Percentiles rank a stretch among this genome's conserved stretches.
Conservation (phyloP, 305 asterid genomes). For the Fraxinus latifolia region DNA sequence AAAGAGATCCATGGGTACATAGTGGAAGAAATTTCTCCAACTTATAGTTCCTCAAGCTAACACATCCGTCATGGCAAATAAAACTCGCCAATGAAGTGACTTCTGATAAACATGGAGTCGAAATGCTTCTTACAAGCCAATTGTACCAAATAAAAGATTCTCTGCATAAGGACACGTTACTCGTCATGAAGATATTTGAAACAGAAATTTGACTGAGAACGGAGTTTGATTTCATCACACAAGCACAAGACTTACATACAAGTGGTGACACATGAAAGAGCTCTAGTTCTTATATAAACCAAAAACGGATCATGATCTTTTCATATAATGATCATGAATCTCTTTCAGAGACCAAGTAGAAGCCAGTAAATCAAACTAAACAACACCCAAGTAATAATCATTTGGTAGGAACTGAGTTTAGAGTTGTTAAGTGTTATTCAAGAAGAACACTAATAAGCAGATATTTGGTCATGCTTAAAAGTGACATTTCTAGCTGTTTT, state of each 20-base stretch:
- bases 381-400: neutral
- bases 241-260: neutral
- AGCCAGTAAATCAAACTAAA: neutral
- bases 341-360: neutral
- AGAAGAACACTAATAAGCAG: neutral
- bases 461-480: neutral
- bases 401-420: neutral
- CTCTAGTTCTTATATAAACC: neutral
- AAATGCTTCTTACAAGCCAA: conserved; percentile 27
- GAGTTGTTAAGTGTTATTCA: neutral
- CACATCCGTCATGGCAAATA: conserved; percentile 15
- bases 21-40: conserved; percentile 26
- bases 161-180: conserved; percentile 37
- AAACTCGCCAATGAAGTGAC: conserved; percentile 9
- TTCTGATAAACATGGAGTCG: conserved; percentile 16
- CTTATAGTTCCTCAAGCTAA: conserved; percentile 17
- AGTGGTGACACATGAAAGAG: neutral
- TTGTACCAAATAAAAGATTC: conserved; percentile 24
- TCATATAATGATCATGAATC: neutral
- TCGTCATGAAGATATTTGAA: conserved; percentile 7
- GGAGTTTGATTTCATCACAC: neutral
- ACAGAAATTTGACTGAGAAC: neutral
- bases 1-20: conserved; percentile 20
- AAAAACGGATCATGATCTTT: neutral
- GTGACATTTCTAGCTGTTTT: neutral